Conservation (phyloP, 805 yeast genomes). For the Clavispora santaluciae region DNA sequence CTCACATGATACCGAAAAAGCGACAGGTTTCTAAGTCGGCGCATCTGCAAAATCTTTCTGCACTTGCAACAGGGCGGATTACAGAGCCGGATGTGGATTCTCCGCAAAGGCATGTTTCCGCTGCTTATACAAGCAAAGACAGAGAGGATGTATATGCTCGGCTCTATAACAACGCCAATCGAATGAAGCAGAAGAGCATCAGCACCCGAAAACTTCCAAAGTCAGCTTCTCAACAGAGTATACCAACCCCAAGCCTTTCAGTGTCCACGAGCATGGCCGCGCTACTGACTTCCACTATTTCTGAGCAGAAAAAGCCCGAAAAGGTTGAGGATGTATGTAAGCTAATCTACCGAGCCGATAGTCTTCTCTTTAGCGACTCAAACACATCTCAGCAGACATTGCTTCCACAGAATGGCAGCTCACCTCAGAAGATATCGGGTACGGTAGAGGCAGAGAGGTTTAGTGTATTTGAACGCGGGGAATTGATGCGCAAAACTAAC, state of each 20-base stretch:
- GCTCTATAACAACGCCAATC: constrained; percentile 7
- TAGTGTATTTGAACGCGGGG: constrained; percentile 57
- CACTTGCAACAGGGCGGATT: constrained; percentile 1
- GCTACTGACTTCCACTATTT: not conserved
- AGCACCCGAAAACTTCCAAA: not conserved
- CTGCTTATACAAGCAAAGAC: constrained; percentile 3
- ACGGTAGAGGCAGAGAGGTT: constrained; percentile 17
- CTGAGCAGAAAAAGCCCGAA: constrained; percentile 8
- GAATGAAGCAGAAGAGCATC: not conserved
- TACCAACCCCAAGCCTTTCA: not conserved
- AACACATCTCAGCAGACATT: constrained; percentile 5
- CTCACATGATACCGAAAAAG: not conserved
- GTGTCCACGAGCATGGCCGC: not conserved
- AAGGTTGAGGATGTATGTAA: constrained; percentile 18
- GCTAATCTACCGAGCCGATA: constrained; percentile 22
- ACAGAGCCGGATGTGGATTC: constrained; percentile 6
- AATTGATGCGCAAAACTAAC: constrained; percentile 44
- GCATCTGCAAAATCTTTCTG: not conserved
- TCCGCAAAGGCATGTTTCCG: constrained; percentile 7
- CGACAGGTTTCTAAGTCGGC: not conserved
- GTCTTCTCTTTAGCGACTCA: constrained; percentile 20
- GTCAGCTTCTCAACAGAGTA: not conserved
- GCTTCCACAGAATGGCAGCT: constrained; percentile 1
- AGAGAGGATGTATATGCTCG: constrained; percentile 10
- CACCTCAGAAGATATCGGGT: constrained; percentile 1